Conservation (phyloP, 768 basidiomycete species). For the Pleurotus cornucopiae region DNA sequence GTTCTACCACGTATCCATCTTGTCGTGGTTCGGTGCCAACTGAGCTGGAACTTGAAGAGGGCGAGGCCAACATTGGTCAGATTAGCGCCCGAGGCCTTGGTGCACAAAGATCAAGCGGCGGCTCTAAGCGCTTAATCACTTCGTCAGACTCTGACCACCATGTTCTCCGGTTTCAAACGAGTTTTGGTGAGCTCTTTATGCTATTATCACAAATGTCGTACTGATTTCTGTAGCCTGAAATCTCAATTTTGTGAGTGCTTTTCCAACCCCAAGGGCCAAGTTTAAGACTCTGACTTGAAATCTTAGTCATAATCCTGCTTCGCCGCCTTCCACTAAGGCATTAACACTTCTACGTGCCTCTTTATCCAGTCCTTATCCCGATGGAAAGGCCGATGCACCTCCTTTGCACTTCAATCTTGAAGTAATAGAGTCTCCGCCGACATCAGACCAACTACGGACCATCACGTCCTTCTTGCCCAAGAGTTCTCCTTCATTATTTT, state of each 20-base stretch:
- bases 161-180: constrained; percentile 12
- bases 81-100: background rate
- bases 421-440: constrained; percentile 69
- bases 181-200: constrained; percentile 3
- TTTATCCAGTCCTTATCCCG: constrained; percentile 59
- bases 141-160: background rate
- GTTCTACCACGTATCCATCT: background rate
- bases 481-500: constrained; percentile 36
- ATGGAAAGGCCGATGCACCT: constrained; percentile 33
- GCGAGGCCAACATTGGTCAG: background rate
- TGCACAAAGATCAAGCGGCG: background rate
- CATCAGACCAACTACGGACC: constrained; percentile 60
- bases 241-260: constrained; percentile 12
- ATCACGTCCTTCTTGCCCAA: constrained; percentile 60
- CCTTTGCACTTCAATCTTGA: constrained; percentile 71
- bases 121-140: background rate
- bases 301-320: constrained; percentile 59
- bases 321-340: constrained; percentile 61
- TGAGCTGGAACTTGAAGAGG: background rate
- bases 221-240: constrained; percentile 7
- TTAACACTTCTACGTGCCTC: constrained; percentile 57
- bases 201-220: background rate
- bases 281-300: background rate
- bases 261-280: background rate
- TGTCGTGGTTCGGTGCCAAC: background rate